A percentile compares a stretch with the other conserved stretches of the same genome.
These are phyloP conservation scores for Escallonia rubra DNA, from an alignment of 129 eudicot species.

Conservation along the genomic window DNA sequence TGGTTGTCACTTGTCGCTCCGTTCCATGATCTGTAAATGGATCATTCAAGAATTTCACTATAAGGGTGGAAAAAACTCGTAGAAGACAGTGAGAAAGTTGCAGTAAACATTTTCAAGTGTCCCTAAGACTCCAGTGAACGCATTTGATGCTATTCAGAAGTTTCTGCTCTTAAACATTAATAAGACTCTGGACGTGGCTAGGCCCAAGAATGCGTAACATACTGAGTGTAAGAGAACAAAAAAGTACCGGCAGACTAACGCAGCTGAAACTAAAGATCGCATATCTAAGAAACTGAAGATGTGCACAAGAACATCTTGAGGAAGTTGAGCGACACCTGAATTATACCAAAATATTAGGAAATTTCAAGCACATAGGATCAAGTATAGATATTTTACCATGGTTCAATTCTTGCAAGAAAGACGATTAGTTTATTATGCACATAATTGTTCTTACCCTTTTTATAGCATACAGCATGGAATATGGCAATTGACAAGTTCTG, in stretches of 20 bases:
- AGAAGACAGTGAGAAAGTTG: not conserved
- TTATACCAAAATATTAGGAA: not conserved
- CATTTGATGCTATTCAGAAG: not conserved
- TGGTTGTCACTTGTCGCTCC: conserved; percentile 47
- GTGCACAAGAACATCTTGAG: conserved; percentile 74
- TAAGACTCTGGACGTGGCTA: not conserved
- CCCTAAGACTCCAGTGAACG: not conserved
- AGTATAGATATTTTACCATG: not conserved
- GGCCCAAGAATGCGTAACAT: not conserved
- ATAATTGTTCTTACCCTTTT: no score
- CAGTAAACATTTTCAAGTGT: no score
- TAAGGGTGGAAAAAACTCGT: no score
- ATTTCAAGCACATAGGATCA: not conserved
- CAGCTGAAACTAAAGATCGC: conserved; percentile 61
- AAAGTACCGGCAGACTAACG: conserved; percentile 71
- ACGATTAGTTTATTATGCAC: no score
- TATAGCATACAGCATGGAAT: no score
- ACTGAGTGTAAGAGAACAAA: not conserved
- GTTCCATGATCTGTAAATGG: conserved; percentile 65
- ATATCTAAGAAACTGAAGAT: conserved; percentile 78
- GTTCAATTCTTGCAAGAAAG: no score
- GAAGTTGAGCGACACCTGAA: conserved; percentile 46
- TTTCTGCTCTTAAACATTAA: not conserved
- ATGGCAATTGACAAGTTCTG: no score
- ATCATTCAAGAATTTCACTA: not conserved